Evolutionary conservation across 2,329 filamentous ascomycete species (phyloP), one percentile per base, ranked within the genome.

Genomic region (Pseudocercospora fijiensis): DNA sequence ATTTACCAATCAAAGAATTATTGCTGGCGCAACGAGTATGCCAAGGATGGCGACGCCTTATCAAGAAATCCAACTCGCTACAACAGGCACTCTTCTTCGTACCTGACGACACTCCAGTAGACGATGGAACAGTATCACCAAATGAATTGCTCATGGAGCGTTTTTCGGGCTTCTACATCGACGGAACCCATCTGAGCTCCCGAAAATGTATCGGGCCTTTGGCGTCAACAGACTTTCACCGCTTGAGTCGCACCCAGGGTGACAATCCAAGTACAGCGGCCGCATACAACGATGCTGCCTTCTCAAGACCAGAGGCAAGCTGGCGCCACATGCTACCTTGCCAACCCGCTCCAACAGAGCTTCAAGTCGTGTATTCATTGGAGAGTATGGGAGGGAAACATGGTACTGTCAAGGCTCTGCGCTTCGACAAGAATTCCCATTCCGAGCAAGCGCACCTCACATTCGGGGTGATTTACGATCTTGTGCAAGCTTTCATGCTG

Each of bases 11-110:
- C 30, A 57, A 57, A 57, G 33, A 57, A 13, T 33, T 57, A 18
- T 9, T 57, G 5, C 33, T 57, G 4, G 13, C 30, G 2, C 55
- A 57, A 41, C 55, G 55, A 24, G 55, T 57, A n/a, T 57, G 55
- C 37, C 30, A 13, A 20, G 26, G 22, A 20, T 57, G 55, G 55
- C 55, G 30, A 24, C 20, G 18, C 22, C 28, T 57, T 10, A n/a
- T 57, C 20, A 41, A 45, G 55, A 57, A 57, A 24, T 57, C 55
- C 10, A 41, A 57, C 18, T 26, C 55, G 2, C 22, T 57, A 10
- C 55, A 57, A 33, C 22, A 45, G 13, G 28, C 55, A 9, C 55
- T 57, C 6, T 57, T 57, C 8, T 26, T 57, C 33, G 16, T 41
- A 7, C 55, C 55, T 18, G 26, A 53, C 26, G 20, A 24, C 2